Base-by-base conservation (phyloP, 495 filamentous ascomycete species). In the Parachaetomium inaequale region DNA sequence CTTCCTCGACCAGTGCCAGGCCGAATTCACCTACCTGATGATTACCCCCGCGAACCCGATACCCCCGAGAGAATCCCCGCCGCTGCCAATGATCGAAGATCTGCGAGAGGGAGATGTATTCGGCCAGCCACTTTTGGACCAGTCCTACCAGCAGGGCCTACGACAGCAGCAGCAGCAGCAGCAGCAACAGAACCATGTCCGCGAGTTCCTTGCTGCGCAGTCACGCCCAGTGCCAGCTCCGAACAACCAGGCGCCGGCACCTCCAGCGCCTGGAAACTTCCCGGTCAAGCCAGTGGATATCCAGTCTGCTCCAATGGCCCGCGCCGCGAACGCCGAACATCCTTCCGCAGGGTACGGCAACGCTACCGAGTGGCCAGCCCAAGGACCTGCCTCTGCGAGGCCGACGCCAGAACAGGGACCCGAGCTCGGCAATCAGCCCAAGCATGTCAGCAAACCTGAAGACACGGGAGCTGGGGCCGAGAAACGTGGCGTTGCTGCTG, bases 1-100 rank as follows among this genome's bases (percentile, higher is more conserved):
- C 19, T 85, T 86, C 66, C 73, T 87, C 52, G 85, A 86, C 64
- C 83, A 85, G 62, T 85, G 84, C 61, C 78, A 84, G 61, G 77
- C 82, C 60, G 84, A 87, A 62, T 84, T 87, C 56, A 83, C 83
- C n/a, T 86, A 87, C 63, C 75, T 87, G 10, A 84, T 86, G 81
- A 78, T 84, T 15, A 83, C 84, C 3, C 85, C 84, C 6, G 82
- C 84, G 52, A 86, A 84, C 65, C 84, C 84, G 25, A 71, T 81
- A n/a, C 81, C 84, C 14, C 84, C 84, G 5, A 73, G 79, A 67
- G 81, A 84, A 45, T 79, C 79, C 12, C 79, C 78, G 7, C 81
- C 81, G 15, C 69, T 79, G 15, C 78, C 78, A 8, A 67, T 79
- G 32, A 72, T 80, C 12, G 81, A 82, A 47, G 74, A 82, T 50